phyloP scores from a whole-genome alignment of 2,329 filamentous ascomycete species.

The Polytolypa hystricis region DNA sequence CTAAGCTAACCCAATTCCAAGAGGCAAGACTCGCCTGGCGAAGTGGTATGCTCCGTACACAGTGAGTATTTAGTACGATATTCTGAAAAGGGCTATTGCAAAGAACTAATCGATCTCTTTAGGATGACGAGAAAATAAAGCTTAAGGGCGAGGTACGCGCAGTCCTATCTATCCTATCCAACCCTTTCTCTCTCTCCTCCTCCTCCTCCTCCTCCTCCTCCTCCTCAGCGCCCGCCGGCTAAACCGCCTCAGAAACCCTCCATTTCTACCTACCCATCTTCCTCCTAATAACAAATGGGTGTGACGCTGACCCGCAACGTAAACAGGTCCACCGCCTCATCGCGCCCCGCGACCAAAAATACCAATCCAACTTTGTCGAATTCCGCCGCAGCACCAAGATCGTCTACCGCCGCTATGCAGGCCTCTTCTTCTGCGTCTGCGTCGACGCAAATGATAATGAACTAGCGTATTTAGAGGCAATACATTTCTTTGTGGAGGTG shows the following conservation, averaged over 20 bases:
- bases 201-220: no score
- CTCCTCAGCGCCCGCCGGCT: no score
- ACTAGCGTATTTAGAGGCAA: conserved; percentile 89
- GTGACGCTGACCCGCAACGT: background rate
- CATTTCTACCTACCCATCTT: conserved; percentile 3
- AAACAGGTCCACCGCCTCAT: conserved; percentile 84
- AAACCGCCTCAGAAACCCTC: no score
- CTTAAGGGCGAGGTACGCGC: conserved; percentile 78
- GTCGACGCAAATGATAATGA: conserved; percentile 99
- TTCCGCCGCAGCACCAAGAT: conserved; percentile 65
- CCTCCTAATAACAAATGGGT: conserved; percentile 3
- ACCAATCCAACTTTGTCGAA: conserved; percentile 99
- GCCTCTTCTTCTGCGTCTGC: conserved; percentile 97
- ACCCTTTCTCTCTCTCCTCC: no score
- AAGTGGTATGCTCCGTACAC: conserved; percentile 99
- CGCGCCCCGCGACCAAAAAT: conserved; percentile 94
- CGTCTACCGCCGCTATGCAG: conserved; percentile 93
- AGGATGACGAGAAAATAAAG: conserved; percentile 98
- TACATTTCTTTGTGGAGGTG: conserved; percentile 99
- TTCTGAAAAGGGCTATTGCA: no score
- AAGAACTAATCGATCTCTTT: conserved; percentile 7
- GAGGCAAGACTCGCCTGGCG: conserved; percentile 93
- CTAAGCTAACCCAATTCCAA: conserved; percentile 28
- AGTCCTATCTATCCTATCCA: conserved; percentile 5
- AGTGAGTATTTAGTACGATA: conserved; percentile 37